These are phyloP conservation scores for Agrocybe chaxingu DNA, from an alignment of 768 basidiomycete species.

Conservation along the genomic window DNA sequence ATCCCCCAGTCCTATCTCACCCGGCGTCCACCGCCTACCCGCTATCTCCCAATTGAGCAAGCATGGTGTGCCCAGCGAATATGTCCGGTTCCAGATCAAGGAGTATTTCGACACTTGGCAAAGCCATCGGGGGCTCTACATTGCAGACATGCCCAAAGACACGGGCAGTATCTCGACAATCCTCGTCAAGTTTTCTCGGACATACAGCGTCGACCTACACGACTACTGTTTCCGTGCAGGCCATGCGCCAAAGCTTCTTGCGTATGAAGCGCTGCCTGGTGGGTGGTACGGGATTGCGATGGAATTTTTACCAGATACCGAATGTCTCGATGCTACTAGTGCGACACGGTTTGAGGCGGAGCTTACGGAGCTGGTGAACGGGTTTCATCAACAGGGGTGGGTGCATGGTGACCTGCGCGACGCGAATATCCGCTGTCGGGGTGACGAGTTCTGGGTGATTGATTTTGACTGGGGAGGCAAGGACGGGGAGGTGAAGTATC, in stretches of 20 bases:
- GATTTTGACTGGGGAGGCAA: slow-evolving; percentile 16
- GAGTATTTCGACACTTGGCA: slow-evolving; percentile 1
- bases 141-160: slow-evolving; percentile 1
- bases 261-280: slow-evolving; percentile 22
- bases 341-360: neutral
- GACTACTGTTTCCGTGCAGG: slow-evolving; percentile 15
- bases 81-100: slow-evolving; percentile 1
- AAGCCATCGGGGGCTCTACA: slow-evolving; percentile 7
- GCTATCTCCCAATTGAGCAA: neutral
- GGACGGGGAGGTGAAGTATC: slow-evolving; percentile 10
- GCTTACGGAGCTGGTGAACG: slow-evolving; percentile 6
- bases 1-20: slow-evolving; percentile 4
- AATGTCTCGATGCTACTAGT: neutral
- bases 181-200: slow-evolving; percentile 19
- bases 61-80: no score
- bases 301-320: slow-evolving; percentile 11
- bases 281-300: slow-evolving; percentile 25
- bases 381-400: slow-evolving; percentile 13
- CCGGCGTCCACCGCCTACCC: slow-evolving; percentile 5
- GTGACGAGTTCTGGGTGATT: slow-evolving; percentile 11
- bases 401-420: slow-evolving; percentile 19
- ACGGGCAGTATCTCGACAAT: neutral
- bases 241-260: slow-evolving; percentile 21
- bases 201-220: slow-evolving; percentile 20
- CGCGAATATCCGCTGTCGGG: slow-evolving; percentile 11